phyloP scores from a whole-genome alignment of 2,329 filamentous ascomycete species.

The Geosmithia morbida region DNA sequence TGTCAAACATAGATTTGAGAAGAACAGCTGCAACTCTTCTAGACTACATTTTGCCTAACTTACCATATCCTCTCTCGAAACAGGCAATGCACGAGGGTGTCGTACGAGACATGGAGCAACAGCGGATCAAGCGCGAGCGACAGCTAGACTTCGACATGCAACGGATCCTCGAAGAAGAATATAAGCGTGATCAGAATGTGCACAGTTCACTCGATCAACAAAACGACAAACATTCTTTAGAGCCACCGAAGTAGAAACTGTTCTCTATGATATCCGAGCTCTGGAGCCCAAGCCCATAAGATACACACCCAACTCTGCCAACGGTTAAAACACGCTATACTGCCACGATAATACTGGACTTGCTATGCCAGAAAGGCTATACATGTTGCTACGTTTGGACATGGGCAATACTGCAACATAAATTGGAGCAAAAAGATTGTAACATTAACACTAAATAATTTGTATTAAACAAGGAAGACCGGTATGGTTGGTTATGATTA shows the following conservation, averaged over 20 bases:
- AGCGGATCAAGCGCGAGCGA: constrained; percentile 77
- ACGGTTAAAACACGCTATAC: neutral
- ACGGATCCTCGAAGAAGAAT: constrained; percentile 69
- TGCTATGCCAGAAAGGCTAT: neutral
- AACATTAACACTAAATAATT: neutral
- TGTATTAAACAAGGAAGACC: neutral
- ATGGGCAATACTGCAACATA: neutral
- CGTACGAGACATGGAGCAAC: constrained; percentile 86
- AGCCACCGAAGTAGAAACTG: neutral
- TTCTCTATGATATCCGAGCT: neutral
- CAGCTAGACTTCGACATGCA: constrained; percentile 95
- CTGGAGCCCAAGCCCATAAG: neutral
- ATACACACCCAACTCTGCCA: neutral
- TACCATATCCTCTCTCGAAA: neutral
- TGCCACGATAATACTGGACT: neutral
- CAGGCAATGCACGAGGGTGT: constrained; percentile 95
- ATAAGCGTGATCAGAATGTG: constrained; percentile 77
- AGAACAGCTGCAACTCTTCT: neutral
- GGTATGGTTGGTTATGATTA: neutral
- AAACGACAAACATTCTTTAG: neutral
- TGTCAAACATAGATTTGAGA: constrained; percentile 12
- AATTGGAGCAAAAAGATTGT: neutral
- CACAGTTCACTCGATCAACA: constrained; percentile 21
- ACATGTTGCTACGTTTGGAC: neutral
- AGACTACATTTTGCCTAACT: neutral